Percentiles rank a stretch among this genome's conserved stretches.
These are phyloP conservation scores for Prunus yedoensis DNA, from an alignment of 331 rosid genomes.

Conservation along the genomic window DNA sequence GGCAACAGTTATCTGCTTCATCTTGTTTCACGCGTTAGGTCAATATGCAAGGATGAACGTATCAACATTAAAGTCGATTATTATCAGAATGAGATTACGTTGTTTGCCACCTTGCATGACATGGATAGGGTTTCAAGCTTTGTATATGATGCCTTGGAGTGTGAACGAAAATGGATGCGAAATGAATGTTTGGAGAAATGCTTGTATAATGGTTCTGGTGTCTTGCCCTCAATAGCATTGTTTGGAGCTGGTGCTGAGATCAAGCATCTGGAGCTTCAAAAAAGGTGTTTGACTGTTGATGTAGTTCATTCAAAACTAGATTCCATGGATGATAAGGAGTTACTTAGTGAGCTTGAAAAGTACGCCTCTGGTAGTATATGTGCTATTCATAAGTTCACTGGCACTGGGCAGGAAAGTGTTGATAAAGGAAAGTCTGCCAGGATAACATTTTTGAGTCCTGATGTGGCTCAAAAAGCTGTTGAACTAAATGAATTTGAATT, in stretches of 20 bases:
- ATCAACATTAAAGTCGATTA: slow-evolving; percentile 63
- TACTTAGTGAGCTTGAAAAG: slow-evolving; percentile 70
- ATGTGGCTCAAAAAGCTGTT: slow-evolving; percentile 62
- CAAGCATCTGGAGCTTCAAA: slow-evolving; percentile 86
- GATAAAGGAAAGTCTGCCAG: slow-evolving; percentile 63
- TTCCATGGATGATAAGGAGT: slow-evolving; percentile 67
- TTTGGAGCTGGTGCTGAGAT: slow-evolving; percentile 94
- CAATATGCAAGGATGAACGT: slow-evolving; percentile 56
- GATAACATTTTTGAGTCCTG: slow-evolving; percentile 81
- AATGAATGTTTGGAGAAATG: slow-evolving; percentile 77
- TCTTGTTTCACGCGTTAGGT: slow-evolving; percentile 49
- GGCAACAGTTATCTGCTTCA: slow-evolving; percentile 48
- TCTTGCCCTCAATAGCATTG: slow-evolving; percentile 65
- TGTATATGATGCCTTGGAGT: slow-evolving; percentile 53
- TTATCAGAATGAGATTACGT: slow-evolving; percentile 51
- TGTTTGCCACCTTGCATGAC: slow-evolving; percentile 57
- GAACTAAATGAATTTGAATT: slow-evolving; percentile 51
- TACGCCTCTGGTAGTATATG: slow-evolving; percentile 57
- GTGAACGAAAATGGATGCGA: slow-evolving; percentile 52
- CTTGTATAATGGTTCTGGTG: slow-evolving; percentile 67
- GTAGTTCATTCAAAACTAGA: slow-evolving; percentile 51
- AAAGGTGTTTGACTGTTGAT: slow-evolving; percentile 73
- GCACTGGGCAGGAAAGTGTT: slow-evolving; percentile 44
- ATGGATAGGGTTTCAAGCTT: slow-evolving; percentile 45
- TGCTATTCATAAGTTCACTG: slow-evolving; percentile 55